These are phyloP conservation scores for Xylaria palmicola DNA, from an alignment of 495 filamentous ascomycete species.

Conservation along the genomic window DNA sequence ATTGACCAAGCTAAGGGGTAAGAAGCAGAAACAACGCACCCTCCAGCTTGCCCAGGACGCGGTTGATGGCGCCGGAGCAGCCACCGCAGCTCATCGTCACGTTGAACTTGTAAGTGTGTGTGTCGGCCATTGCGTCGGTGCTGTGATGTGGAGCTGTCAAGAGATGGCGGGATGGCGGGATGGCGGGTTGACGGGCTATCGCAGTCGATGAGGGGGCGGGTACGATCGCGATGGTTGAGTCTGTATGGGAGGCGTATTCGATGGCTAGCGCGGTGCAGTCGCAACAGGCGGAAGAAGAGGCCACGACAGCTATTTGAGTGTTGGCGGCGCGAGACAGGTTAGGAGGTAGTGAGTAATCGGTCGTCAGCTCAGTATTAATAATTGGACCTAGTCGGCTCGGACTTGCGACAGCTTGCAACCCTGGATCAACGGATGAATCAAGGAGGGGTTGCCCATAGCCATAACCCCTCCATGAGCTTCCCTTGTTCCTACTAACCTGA, in stretches of 20 bases:
- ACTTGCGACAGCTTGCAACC: background rate
- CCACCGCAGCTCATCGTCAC: conserved; percentile 66
- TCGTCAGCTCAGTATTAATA: conserved; percentile 24
- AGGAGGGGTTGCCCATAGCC: background rate
- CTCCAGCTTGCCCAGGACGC: conserved; percentile 93
- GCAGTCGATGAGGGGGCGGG: background rate
- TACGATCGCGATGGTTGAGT: background rate
- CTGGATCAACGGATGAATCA: conserved; percentile 20
- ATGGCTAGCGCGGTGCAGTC: no score
- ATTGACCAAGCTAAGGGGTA: no score
- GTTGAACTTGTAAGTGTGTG: conserved; percentile 64
- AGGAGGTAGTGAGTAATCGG: no score
- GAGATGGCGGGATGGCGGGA: background rate
- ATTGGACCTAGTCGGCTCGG: conserved; percentile 3
- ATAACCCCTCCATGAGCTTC: conserved; percentile 6
- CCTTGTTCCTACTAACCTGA: no score
- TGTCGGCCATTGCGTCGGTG: conserved; percentile 42
- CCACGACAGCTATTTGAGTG: conserved; percentile 1
- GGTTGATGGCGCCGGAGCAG: conserved; percentile 67
- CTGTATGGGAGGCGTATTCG: background rate
- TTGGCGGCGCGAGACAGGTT: no score
- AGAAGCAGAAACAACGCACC: conserved; percentile 52
- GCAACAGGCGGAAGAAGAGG: background rate
- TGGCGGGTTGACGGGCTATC: background rate
- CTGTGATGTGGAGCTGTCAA: background rate